Conservation (phyloP, 108 stramenopile species). For the Nannochloropsis salina region DNA sequence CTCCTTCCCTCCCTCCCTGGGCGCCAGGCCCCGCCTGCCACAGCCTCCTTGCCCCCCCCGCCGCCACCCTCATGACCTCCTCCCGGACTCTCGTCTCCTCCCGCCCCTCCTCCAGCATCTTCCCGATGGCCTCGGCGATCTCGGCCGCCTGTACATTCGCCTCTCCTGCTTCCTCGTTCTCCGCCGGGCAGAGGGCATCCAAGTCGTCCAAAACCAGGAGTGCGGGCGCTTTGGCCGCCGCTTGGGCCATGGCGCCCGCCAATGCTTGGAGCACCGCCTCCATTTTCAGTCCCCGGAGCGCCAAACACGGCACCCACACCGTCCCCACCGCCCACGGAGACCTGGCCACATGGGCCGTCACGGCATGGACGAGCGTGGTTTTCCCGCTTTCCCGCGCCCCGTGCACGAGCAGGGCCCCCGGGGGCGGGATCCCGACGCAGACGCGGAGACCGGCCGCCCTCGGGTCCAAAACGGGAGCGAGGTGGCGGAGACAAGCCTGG, state of each 20-base stretch:
- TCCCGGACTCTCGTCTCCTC: not conserved
- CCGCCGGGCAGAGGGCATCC: conserved; percentile 29
- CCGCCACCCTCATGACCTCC: not conserved
- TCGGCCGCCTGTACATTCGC: conserved; percentile 32
- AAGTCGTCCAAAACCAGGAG: conserved; percentile 32
- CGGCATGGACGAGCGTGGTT: conserved; percentile 30
- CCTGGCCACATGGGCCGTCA: conserved; percentile 14
- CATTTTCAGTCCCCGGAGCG: conserved; percentile 25
- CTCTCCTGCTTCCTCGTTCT: conserved; percentile 27
- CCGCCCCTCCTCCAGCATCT: not conserved
- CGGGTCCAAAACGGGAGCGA: not conserved
- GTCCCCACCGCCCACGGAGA: conserved; percentile 21
- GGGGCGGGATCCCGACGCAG: not conserved
- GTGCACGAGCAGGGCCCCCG: conserved; percentile 22
- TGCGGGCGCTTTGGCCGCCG: conserved; percentile 23
- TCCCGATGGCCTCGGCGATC: conserved; percentile 35
- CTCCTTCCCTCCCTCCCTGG: not conserved
- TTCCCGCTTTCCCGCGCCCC: conserved; percentile 30
- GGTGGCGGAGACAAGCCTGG: not conserved
- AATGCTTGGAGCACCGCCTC: conserved; percentile 18
- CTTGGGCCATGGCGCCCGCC: not conserved
- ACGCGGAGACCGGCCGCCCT: not conserved
- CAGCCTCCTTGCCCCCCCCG: not conserved
- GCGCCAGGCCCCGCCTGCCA: not conserved
- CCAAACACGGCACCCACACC: conserved; percentile 21